Evolutionary conservation across 2,329 filamentous ascomycete genomes (phyloP), one percentile per base, ranked within the genome.

Genomic region (Tolypocladium nubicola): DNA sequence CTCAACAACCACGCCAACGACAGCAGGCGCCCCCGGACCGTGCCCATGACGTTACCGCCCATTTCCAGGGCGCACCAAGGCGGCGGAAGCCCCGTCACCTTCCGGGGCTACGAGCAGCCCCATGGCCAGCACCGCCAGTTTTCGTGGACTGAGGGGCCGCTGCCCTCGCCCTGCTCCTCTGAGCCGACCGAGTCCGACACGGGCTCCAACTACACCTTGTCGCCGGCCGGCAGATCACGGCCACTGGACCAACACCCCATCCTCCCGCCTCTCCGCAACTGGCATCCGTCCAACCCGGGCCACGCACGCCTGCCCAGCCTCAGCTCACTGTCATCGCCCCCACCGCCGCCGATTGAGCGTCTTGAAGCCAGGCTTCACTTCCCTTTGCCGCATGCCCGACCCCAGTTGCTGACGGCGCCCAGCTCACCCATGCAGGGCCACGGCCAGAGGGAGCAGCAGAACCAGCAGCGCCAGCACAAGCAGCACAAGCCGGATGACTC

Each of bases 141-240:
- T 53, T 35, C 56, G 10, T 68, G 66, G 65, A 40, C 66, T 21
- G 70, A 73, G 19, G 64, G 67, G 10, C 69, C 70, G 33, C 65
- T 75, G 6, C 68, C 70, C 2, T 75, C 73, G 8, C 73, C 73
- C 6, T 67, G 64, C 56, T 67, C 67, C 56, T 77, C 80, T 43
- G 57, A 58, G 35, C 40, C 23, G 9, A 9, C 55, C 4, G 57
- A 55, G 30, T 59, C 50, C 21, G 56, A 57, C 38, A 8, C 33
- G 14, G 33, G 50, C 11, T 47, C 49, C 33, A 53, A 54, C 38
- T 58, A 58, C 40, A 58, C 57, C 13, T 54, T 38, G 10, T 55
- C 56, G 8, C 53, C 56, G 19, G 45, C 53, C 16, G 38, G 37
- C 9, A 40, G n/a, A 19, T 53, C 54, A 33, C 49, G 30, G 13